Conservation (phyloP, 176 grass and related monocot genomes). For the Zoysia japonica region DNA sequence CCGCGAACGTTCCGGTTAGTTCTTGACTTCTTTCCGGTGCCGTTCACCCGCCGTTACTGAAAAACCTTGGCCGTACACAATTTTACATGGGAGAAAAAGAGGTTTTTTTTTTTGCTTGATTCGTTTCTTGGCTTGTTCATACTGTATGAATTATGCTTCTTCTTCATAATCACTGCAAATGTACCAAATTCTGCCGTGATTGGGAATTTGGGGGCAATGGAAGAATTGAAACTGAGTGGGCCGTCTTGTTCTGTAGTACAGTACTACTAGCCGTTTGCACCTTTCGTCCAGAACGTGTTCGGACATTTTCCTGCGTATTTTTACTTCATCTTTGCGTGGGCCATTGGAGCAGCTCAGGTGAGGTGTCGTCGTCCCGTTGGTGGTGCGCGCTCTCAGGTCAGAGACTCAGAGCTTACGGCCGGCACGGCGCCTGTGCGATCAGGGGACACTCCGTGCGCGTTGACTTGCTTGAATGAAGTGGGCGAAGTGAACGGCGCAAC, state of each 20-base stretch:
- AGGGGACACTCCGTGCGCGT: background rate
- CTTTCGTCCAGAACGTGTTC: background rate
- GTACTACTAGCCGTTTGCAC: conserved; percentile 5
- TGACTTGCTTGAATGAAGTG: background rate
- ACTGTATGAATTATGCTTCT: background rate
- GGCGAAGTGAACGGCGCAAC: background rate
- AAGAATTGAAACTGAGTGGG: background rate
- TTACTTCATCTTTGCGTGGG: background rate
- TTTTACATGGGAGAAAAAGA: conserved; percentile 5
- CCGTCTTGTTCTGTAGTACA: background rate
- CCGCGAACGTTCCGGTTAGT: no score
- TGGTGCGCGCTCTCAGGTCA: background rate
- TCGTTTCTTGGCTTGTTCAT: background rate
- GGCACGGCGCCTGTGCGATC: background rate
- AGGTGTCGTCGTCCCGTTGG: background rate
- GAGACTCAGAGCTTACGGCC: background rate
- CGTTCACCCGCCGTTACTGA: background rate
- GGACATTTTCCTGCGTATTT: background rate
- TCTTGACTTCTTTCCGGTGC: background rate
- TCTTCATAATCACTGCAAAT: background rate
- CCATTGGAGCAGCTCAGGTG: conserved; percentile 6
- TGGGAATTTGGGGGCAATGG: conserved; percentile 8
- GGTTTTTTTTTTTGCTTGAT: background rate
- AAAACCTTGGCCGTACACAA: background rate
- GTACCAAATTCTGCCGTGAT: background rate